These are phyloP conservation scores for Martensiomyces pterosporus DNA, from an alignment of 192 early-diverging fungal species.

Conservation along the genomic window DNA sequence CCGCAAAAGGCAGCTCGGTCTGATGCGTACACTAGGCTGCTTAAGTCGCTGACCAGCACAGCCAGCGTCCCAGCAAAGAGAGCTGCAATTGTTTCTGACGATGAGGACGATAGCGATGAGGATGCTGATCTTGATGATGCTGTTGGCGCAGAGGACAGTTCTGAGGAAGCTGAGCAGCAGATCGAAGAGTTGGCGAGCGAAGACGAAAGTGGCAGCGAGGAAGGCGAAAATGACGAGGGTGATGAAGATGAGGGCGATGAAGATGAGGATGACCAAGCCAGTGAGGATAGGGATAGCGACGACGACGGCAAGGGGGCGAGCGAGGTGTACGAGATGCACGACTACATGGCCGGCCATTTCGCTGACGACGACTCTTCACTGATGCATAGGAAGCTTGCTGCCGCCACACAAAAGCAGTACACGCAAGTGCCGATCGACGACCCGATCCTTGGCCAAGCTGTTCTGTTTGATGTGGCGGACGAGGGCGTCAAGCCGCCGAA, in stretches of 20 bases:
- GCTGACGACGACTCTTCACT: conserved; percentile 23
- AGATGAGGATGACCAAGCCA: conserved; percentile 12
- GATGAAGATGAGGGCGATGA: conserved; percentile 41
- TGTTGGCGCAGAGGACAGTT: neutral
- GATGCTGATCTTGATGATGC: neutral
- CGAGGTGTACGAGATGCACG: conserved; percentile 23
- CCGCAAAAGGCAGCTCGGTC: conserved; percentile 7
- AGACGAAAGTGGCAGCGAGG: conserved; percentile 45
- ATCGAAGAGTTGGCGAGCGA: conserved; percentile 15
- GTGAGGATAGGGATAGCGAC: conserved; percentile 11
- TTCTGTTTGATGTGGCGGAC: conserved; percentile 23
- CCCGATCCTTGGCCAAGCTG: conserved; percentile 26
- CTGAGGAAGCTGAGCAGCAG: neutral
- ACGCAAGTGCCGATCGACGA: conserved; percentile 26
- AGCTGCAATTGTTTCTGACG: conserved; percentile 19
- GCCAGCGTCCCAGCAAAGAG: neutral
- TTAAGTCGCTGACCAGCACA: conserved; percentile 21
- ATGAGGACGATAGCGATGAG: conserved; percentile 7
- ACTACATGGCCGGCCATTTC: conserved; percentile 36
- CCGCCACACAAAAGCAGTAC: conserved; percentile 42
- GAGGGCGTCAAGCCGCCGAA: conserved; percentile 17
- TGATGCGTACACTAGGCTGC: conserved; percentile 35
- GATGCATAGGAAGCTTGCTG: conserved; percentile 38
- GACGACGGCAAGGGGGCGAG: conserved; percentile 5
- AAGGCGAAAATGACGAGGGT: conserved; percentile 36